A percentile compares a stretch with the other conserved stretches of the same genome.
Evolutionary conservation across 345 rosid species (phyloP).

Genomic region (Syzygium aromaticum): DNA sequence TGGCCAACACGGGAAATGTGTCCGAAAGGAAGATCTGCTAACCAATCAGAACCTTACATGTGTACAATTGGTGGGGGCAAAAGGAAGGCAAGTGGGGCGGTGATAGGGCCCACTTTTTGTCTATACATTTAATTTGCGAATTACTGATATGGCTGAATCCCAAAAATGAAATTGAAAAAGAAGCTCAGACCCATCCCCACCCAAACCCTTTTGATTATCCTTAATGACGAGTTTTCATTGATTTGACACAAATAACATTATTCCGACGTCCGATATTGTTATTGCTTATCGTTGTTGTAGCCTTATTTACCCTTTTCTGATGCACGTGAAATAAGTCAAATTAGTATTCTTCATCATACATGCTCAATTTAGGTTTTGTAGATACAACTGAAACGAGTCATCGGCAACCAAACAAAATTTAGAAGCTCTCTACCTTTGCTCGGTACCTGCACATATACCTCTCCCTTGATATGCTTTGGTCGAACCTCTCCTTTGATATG

Average conservation of each 20-base stretch:
- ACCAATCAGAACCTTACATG: neutral
- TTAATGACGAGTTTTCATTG: neutral
- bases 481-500: too few relatives aligned
- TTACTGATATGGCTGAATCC: neutral
- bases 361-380: neutral
- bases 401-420: neutral
- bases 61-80: accelerated
- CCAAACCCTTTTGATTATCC: neutral
- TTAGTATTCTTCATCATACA: neutral
- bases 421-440: neutral
- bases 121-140: neutral
- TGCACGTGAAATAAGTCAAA: neutral
- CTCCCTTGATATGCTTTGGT: too few relatives aligned
- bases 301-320: neutral
- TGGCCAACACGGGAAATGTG: neutral
- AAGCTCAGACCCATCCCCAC: neutral
- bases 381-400: neutral
- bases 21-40: neutral
- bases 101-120: neutral
- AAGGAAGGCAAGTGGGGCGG: too few relatives aligned
- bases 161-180: neutral
- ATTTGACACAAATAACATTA: neutral
- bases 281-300: neutral
- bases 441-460: too few relatives aligned
- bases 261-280: neutral